Percentiles rank a stretch among this genome's conserved stretches.
Evolutionary conservation across 2,329 filamentous ascomycete genomes (phyloP).

Genomic region (Sporothrix protearum): DNA sequence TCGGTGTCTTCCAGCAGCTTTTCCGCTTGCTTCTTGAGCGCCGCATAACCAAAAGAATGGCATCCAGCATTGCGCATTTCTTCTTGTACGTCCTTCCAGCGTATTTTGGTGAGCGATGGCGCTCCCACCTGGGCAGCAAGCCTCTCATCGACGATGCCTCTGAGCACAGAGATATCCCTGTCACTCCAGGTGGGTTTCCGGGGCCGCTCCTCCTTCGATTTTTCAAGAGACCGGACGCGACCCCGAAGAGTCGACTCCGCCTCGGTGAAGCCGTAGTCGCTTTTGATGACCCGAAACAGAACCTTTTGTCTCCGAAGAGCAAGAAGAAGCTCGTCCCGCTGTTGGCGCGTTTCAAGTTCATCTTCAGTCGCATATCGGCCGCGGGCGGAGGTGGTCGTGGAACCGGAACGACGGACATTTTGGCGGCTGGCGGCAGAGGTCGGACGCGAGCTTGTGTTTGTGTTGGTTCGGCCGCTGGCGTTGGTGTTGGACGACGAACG

Average conservation of each 20-base stretch:
- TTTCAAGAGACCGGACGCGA: neutral
- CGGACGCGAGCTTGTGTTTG: neutral
- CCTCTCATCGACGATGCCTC: neutral
- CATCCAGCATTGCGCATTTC: neutral
- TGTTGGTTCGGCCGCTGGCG: neutral
- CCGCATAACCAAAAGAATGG: neutral
- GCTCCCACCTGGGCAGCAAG: neutral
- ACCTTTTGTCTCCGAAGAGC: neutral
- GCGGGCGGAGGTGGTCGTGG: neutral
- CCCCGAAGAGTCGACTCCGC: neutral
- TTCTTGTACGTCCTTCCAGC: neutral
- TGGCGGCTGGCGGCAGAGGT: neutral
- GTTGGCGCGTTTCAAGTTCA: neutral
- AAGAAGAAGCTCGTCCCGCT: neutral
- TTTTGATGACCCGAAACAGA: neutral
- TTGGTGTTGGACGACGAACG: neutral
- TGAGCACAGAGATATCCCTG: neutral
- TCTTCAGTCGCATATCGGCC: neutral
- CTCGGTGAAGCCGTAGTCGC: neutral
- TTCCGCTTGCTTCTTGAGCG: neutral
- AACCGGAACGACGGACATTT: neutral
- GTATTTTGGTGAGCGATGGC: neutral
- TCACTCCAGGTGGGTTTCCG: neutral
- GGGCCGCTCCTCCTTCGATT: neutral
- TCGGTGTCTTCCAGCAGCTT: neutral